Evolutionary conservation across 2,329 filamentous ascomycete species (phyloP).

Genomic region (Calonectria hawksworthii): DNA sequence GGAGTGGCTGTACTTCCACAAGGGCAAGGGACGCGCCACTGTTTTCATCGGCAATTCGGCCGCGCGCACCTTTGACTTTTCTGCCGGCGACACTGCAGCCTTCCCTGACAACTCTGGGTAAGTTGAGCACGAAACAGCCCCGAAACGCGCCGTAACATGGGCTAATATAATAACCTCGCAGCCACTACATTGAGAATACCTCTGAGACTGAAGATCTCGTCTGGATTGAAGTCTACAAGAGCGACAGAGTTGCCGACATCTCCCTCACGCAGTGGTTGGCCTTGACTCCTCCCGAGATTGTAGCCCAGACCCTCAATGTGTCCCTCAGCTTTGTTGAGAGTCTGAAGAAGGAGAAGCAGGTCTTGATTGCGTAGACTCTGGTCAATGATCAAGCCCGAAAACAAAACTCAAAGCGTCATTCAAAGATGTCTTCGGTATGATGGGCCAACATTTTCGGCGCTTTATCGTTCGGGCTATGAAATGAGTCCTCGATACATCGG

Average conservation of each 20-base stretch:
- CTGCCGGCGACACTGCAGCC: constrained; percentile 75
- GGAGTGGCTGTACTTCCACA: constrained; percentile 80
- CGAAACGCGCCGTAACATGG: not conserved
- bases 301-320: constrained; percentile 72
- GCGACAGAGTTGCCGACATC: constrained; percentile 76
- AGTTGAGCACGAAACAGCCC: constrained; percentile 33
- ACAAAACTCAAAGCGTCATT: too few species aligned
- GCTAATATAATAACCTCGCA: constrained; percentile 10
- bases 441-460: too few species aligned
- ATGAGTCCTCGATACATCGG: too few species aligned
- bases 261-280: constrained; percentile 78
- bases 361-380: constrained; percentile 53
- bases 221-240: constrained; percentile 80
- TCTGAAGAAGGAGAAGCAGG: constrained; percentile 75
- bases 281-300: constrained; percentile 73
- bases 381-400: not conserved
- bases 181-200: constrained; percentile 79
- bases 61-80: constrained; percentile 77
- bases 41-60: constrained; percentile 74
- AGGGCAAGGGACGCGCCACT: constrained; percentile 72
- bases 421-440: not conserved
- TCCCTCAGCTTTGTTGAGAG: constrained; percentile 67
- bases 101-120: constrained; percentile 75
- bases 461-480: not conserved
- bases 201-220: constrained; percentile 73